phyloP scores from a whole-genome alignment of 1,139 yeast genomes.

The Debaryomyces psychrophilus region DNA sequence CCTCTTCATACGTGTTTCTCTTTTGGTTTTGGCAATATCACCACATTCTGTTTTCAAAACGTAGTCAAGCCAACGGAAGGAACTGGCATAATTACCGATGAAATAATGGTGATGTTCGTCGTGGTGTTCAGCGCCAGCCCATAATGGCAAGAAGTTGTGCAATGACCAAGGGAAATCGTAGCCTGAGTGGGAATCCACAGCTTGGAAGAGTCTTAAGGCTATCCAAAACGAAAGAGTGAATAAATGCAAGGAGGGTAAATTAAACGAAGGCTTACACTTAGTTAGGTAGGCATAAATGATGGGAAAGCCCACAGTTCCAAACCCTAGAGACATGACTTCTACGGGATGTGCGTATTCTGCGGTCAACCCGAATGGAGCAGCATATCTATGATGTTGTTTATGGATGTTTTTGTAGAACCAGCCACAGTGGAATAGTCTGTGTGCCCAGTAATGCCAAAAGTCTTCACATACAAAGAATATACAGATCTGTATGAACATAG shows the following conservation, averaged over 20 bases:
- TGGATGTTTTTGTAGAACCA: conserved; percentile 87
- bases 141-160: conserved; percentile 85
- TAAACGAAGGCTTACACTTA: conserved; percentile 37
- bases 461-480: conserved; percentile 86
- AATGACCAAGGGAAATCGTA: conserved; percentile 97
- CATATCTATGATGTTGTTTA: conserved; percentile 94
- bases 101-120: conserved; percentile 95
- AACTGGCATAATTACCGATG: conserved; percentile 89
- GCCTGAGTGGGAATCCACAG: conserved; percentile 96
- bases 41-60: conserved; percentile 84
- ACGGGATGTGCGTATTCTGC: conserved; percentile 97
- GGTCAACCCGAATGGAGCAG: conserved; percentile 94
- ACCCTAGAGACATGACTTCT: conserved; percentile 87
- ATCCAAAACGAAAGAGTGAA: conserved; percentile 88
- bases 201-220: conserved; percentile 85
- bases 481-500: conserved; percentile 65
- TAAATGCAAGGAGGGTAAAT: conserved; percentile 73
- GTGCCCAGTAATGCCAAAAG: conserved; percentile 95
- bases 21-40: conserved; percentile 59
- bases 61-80: conserved; percentile 94
- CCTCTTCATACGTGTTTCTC: conserved; percentile 59
- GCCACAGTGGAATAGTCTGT: conserved; percentile 84
- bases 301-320: conserved; percentile 95
- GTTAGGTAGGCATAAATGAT: conserved; percentile 53
- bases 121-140: conserved; percentile 99